Base-by-base conservation (phyloP, 2,329 filamentous ascomycete species). In the Diaporthe ampelina region DNA sequence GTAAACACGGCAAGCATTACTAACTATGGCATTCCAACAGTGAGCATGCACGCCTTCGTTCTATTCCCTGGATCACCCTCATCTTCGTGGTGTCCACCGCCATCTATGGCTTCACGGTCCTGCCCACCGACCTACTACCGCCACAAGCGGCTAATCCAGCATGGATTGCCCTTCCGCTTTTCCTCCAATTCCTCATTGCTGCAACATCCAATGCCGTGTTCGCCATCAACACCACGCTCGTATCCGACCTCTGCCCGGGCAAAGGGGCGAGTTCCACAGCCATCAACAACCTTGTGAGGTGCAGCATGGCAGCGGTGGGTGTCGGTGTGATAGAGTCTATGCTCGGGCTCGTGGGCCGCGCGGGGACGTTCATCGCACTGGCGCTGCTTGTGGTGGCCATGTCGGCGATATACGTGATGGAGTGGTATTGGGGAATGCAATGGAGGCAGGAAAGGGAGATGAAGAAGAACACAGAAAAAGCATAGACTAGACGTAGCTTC, bases 31-130 rank as follows among this genome's bases (percentile, higher is more conserved):
- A 3, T 10, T 37, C 9, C 29, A 54, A 52, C n/a, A 68, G 63
- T 74, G 86, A 86, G 75, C 79, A 80, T 19, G 81, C 83, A 6
- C 81, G 84, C 1, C 80, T 87, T 26, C 79, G 80, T 19, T 81
- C 83, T 68, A 79, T 85, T 6, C 84, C 83, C 35, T 84, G 82
- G 81, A 81, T 86, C 70, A 81, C 80, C 6, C 76, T 78, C 3
- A 63, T 83, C 4, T 85, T 87, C 74, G 79, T 83, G 4, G 72
- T 81, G 9, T 78, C 79, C 21, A 81, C 81, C 0, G 81, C 78
- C 9, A 76, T 77, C 11, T 85, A 86, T 67, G 84, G 83, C 8
- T 79, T 82, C 32, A 80, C 83, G 2, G 77, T 83, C 2, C 73
- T 77, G 57, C 77, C 67, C 26, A 24, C 61, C 8, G 21, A 57